Evolutionary conservation across 2,329 filamentous ascomycete genomes (phyloP), one percentile per base, ranked within the genome.

Genomic region (Rugonectria rugulosa): DNA sequence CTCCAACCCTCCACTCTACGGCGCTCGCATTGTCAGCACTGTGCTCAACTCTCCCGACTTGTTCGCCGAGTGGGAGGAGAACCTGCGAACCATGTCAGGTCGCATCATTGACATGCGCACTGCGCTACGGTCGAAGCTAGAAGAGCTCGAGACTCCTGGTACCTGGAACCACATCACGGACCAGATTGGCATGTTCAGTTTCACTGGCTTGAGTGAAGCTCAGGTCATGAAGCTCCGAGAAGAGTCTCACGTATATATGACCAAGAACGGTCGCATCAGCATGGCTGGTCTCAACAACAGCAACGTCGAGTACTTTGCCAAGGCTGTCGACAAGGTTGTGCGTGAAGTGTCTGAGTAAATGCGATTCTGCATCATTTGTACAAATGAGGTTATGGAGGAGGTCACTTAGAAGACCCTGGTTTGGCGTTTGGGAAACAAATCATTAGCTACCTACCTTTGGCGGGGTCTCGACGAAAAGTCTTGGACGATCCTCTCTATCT

Each of bases 171-270:
- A 99, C 78, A 96, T 99, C 73, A 97, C 93, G 14, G 91, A 96
- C 69, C 95, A 99, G 83, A 99, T 99, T 72, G 95, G 95, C 79
- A 99, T 99, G 95, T 99, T 99, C 79, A 94, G 89, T 74, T 99
- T 96, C 75, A 96, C 91, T 1, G 91, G 91, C 11, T 77, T 96
- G 72, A 84, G 74, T 11, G 89, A 92, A 77, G 72, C 84, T 59
- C 91, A 95, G 72, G 91, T 94, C 7, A 66, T 83, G 65, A 87
- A 85, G 76, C 78, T 95, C 59, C 83, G 88, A 47, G 80, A 86
- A 58, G 84, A 90, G 45, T 85, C 81, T 56, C 91, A 95, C 73
- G 82, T 95, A 49, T 95, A 95, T 78, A 93, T 94, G 85, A 98
- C 94, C 64, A 97, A 97, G 85, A 99, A 99, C 71, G 95, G 95